These are phyloP conservation scores for Solanum sitiens DNA, from an alignment of 257 asterid species.

Conservation along the genomic window DNA sequence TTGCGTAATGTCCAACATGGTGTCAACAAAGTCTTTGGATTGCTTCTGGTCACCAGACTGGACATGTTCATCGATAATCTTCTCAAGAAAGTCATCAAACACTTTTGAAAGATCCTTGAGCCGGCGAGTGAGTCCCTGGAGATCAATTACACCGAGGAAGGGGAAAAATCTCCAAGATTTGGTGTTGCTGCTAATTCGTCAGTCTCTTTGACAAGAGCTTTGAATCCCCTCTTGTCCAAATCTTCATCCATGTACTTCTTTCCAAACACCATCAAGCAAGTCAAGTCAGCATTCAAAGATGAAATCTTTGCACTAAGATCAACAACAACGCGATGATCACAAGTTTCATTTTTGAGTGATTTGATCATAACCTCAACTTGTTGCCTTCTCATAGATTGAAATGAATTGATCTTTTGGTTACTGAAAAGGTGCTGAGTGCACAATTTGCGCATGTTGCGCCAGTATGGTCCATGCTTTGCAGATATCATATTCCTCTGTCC, in stretches of 20 bases:
- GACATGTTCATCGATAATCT: neutral
- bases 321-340: neutral
- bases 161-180: neutral
- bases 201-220: neutral
- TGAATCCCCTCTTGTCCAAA: neutral
- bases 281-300: neutral
- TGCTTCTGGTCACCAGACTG: neutral
- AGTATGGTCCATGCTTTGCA: neutral
- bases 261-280: neutral
- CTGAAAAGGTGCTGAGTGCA: neutral
- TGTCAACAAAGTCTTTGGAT: neutral
- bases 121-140: neutral
- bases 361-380: neutral
- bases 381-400: neutral
- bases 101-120: neutral
- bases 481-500: neutral
- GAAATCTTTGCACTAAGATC: neutral
- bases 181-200: neutral
- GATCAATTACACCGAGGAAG: neutral
- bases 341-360: neutral
- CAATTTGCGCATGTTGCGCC: neutral
- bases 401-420: neutral
- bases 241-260: neutral
- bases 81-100: neutral
- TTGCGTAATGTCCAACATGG: neutral